Evolutionary conservation across 2,329 filamentous ascomycete genomes (phyloP), one percentile per base, ranked within the genome.

Genomic region (Ophiostoma montium): DNA sequence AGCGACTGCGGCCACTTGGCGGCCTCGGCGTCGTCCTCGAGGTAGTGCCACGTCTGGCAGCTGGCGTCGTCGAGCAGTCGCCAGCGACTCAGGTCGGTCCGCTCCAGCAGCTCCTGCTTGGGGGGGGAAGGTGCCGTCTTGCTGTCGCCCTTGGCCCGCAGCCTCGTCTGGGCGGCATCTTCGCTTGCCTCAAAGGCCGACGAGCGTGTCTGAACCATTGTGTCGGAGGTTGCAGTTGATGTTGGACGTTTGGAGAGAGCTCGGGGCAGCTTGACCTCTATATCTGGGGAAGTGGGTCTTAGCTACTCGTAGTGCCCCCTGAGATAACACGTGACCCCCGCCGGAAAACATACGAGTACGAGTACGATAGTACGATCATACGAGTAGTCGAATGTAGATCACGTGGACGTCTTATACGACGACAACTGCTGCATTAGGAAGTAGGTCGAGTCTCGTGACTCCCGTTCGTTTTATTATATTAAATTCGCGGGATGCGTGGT

Each of bases 21-120:
- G 8, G 73, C 66, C 49, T 85, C 80, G 52, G 86, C 73, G 21
- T 80, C 74, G 48, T 92, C 82, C 10, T 78, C 76, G 3, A 98
- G 70, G 61, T 96, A 98, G 59, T 92, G 85, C 92, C 92, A 98
- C 46, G 86, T 95, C 59, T 95, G 88, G 49, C 85, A 75, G 45
- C 92, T 90, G 47, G 78, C 75, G 52, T 94, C 86, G 60, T 94
- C 83, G 53, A 79, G 75, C 62, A 96, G 67, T 53, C 92, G 78
- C 92, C 92, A 98, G 64, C 84, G 74, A 8, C 78, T 75, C 56
- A 78, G 77, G 65, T 98, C 90, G 5, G 88, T 95, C 60, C 75
- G 78, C 35, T 71, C 54, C 1, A 49, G 52, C 30, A 58, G 50
- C 18, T 8, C 42, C 6, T 42, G 27, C 21, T 39, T 48, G 16